A percentile compares a stretch with the other conserved stretches of the same genome.
phyloP scores from a whole-genome alignment of 257 asterid genomes.

The Handroanthus guayacan region DNA sequence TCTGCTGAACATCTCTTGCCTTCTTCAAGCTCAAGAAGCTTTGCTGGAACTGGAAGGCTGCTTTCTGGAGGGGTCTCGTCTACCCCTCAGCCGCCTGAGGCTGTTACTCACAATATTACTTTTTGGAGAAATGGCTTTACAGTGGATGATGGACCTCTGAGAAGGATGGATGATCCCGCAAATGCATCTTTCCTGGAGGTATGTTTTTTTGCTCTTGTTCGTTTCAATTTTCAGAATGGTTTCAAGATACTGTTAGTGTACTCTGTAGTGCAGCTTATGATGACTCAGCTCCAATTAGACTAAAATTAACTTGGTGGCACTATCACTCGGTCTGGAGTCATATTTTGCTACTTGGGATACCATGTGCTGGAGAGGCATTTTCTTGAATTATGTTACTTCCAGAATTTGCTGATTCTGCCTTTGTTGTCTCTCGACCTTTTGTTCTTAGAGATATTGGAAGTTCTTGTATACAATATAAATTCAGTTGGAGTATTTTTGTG shows the following conservation, averaged over 20 bases:
- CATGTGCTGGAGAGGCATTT: background rate
- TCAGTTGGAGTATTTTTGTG: background rate
- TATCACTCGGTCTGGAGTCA: background rate
- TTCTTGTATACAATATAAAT: background rate
- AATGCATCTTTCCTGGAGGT: constrained; percentile 85
- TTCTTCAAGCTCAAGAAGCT: constrained; percentile 75
- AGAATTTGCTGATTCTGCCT: background rate
- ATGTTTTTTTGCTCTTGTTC: constrained; percentile 22
- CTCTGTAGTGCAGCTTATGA: background rate
- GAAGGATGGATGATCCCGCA: constrained; percentile 81
- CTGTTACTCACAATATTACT: constrained; percentile 56
- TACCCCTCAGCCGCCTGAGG: constrained; percentile 64
- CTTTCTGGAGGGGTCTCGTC: constrained; percentile 71
- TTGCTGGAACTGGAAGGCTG: constrained; percentile 78
- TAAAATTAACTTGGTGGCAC: background rate
- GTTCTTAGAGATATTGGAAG: background rate
- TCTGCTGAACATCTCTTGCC: constrained; percentile 58
- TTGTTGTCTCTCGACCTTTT: background rate
- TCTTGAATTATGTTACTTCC: constrained; percentile 22
- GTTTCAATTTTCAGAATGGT: background rate
- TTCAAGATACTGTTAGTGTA: background rate
- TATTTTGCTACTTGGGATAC: constrained; percentile 2
- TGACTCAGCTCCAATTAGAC: constrained; percentile 3
- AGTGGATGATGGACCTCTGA: constrained; percentile 76
- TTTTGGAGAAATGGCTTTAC: constrained; percentile 91